phyloP scores from a whole-genome alignment of 495 filamentous ascomycete genomes.

The Xylaria flabelliformis region DNA sequence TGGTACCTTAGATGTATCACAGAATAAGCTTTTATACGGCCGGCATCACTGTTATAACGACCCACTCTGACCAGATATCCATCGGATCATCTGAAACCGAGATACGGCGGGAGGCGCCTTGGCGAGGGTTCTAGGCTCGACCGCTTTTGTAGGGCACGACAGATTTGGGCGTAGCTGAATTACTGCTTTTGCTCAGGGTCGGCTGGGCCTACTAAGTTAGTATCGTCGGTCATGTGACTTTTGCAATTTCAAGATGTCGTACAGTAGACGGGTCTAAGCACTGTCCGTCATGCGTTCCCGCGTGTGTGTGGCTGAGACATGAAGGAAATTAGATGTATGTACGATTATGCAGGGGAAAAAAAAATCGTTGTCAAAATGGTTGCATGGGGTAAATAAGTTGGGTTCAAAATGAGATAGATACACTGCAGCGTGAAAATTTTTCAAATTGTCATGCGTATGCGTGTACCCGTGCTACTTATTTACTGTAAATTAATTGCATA shows the following conservation, averaged over 20 bases:
- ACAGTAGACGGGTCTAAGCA: not conserved
- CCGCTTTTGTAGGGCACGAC: not conserved
- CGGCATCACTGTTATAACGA: not conserved
- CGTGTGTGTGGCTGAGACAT: not conserved
- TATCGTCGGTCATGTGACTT: not conserved
- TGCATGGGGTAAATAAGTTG: too few relatives aligned
- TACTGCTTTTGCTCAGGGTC: conserved; percentile 4
- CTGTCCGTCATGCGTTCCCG: not conserved
- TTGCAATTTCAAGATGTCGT: not conserved
- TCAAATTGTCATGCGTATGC: too few relatives aligned
- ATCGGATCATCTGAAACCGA: not conserved
- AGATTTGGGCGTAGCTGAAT: not conserved
- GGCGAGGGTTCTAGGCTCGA: not conserved
- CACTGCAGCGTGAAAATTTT: too few relatives aligned
- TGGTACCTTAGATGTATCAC: not conserved
- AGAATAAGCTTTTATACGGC: not conserved
- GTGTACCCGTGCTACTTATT: too few relatives aligned
- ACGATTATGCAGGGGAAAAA: not conserved
- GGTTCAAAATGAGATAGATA: too few relatives aligned
- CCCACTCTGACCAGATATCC: not conserved
- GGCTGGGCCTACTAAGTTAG: not conserved
- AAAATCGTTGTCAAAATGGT: too few relatives aligned
- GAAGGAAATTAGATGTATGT: not conserved
- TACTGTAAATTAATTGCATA: not conserved
- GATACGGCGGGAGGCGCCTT: not conserved